These are phyloP conservation scores for Candida manassasensis DNA, from an alignment of 805 yeast genomes.

Conservation along the genomic window DNA sequence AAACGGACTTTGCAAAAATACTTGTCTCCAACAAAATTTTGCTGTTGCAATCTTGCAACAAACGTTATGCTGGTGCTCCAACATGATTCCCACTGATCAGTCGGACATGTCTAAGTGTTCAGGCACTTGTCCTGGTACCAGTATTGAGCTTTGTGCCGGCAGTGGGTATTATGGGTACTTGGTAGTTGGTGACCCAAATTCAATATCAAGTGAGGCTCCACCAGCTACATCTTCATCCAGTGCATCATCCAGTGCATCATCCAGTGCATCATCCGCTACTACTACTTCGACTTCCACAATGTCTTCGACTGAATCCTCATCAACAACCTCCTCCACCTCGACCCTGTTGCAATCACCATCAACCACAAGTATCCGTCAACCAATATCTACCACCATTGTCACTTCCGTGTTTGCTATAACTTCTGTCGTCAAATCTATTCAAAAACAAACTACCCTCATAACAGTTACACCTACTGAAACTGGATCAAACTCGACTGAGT, in stretches of 20 bases:
- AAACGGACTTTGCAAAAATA: constrained; percentile 48
- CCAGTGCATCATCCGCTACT: constrained; percentile 13
- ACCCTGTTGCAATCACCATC: neutral
- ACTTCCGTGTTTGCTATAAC: constrained; percentile 4
- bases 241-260: constrained; percentile 14
- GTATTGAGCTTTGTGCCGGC: constrained; percentile 38
- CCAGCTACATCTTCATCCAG: constrained; percentile 9
- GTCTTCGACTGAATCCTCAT: constrained; percentile 3
- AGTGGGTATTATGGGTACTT: constrained; percentile 53
- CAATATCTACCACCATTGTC: neutral
- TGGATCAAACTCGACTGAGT: constrained; percentile 14
- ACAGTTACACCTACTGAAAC: constrained; percentile 14
- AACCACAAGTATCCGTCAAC: neutral
- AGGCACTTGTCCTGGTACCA: constrained; percentile 40
- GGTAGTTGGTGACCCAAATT: constrained; percentile 21
- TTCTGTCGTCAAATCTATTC: neutral
- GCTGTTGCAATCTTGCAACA: constrained; percentile 52
- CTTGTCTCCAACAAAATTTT: constrained; percentile 39
- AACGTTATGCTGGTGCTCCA: constrained; percentile 59
- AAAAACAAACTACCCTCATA: constrained; percentile 1
- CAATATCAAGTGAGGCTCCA: constrained; percentile 14
- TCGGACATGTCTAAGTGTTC: constrained; percentile 31
- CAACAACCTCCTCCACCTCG: constrained; percentile 11
- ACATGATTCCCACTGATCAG: constrained; percentile 43
- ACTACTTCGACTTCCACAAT: constrained; percentile 14